Percentiles rank a stretch among this genome's conserved stretches.
Evolutionary conservation across 148 eudicot species (phyloP).

Genomic region (Hydrangea macrophylla): DNA sequence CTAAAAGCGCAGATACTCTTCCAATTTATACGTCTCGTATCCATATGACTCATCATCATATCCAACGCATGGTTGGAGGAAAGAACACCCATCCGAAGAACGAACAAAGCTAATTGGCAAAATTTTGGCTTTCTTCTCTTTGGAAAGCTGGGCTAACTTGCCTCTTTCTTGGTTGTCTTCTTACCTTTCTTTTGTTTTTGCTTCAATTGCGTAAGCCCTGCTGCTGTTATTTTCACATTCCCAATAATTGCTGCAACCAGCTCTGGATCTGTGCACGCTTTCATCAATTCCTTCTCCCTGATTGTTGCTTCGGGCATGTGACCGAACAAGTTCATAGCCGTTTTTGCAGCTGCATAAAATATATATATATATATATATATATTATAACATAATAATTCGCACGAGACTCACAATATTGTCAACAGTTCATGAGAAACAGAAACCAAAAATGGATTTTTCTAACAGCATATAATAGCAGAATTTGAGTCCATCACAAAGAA

Average conservation of each 20-base stretch:
- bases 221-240: constrained; percentile 77
- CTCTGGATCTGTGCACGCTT: constrained; percentile 97
- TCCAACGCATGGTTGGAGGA: too few species aligned
- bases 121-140: neutral
- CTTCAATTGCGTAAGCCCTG: constrained; percentile 87
- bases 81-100: too few species aligned
- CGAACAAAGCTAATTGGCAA: too few species aligned
- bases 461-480: neutral
- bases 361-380: constrained; percentile 3
- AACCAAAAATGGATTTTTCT: neutral
- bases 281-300: constrained; percentile 96
- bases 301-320: constrained; percentile 71
- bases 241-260: constrained; percentile 88
- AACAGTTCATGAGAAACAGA: neutral
- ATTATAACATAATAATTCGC: neutral
- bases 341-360: constrained; percentile 75
- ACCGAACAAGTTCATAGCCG: constrained; percentile 79
- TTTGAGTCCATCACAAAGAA: neutral
- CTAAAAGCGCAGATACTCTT: too few species aligned
- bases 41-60: too few species aligned
- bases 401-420: neutral
- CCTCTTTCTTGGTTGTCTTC: constrained; percentile 49
- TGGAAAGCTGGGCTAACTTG: constrained; percentile 12
- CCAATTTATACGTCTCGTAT: too few species aligned
- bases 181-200: constrained; percentile 94